Evolutionary conservation across 2,329 filamentous ascomycete species (phyloP).

Genomic region (Fusarium tupiense): DNA sequence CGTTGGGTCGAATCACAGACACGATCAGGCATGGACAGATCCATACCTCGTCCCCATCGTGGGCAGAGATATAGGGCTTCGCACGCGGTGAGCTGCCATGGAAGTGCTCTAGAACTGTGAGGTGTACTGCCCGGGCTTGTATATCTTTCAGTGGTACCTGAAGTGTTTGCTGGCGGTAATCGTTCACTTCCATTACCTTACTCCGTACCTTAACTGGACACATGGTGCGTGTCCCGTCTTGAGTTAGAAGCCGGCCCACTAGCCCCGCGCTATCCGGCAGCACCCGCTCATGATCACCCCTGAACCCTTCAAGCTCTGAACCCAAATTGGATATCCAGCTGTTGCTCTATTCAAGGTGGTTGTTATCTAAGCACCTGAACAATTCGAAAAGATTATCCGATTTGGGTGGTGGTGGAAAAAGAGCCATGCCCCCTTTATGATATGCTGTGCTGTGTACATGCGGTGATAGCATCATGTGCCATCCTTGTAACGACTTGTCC

Average conservation of each 20-base stretch:
- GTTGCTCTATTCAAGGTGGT: background rate
- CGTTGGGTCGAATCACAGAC: conserved; percentile 4
- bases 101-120: conserved; percentile 19
- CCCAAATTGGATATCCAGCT: conserved; percentile 12
- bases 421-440: background rate
- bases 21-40: background rate
- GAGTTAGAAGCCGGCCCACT: conserved; percentile 27
- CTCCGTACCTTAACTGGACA: background rate
- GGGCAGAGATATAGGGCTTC: conserved; percentile 1
- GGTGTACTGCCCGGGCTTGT: conserved; percentile 4
- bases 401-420: background rate
- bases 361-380: background rate
- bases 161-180: conserved; percentile 1
- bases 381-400: background rate
- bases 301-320: conserved; percentile 31
- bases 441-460: background rate
- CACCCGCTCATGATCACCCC: conserved; percentile 35
- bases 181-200: background rate
- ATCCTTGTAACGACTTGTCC: conserved; percentile 27
- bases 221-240: conserved; percentile 2
- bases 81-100: background rate
- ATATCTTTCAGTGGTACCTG: conserved; percentile 12
- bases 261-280: conserved; percentile 41
- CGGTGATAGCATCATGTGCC: conserved; percentile 20
- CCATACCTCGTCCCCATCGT: background rate